phyloP scores from a whole-genome alignment of 495 filamentous ascomycete species.

The Lepraria neglecta region DNA sequence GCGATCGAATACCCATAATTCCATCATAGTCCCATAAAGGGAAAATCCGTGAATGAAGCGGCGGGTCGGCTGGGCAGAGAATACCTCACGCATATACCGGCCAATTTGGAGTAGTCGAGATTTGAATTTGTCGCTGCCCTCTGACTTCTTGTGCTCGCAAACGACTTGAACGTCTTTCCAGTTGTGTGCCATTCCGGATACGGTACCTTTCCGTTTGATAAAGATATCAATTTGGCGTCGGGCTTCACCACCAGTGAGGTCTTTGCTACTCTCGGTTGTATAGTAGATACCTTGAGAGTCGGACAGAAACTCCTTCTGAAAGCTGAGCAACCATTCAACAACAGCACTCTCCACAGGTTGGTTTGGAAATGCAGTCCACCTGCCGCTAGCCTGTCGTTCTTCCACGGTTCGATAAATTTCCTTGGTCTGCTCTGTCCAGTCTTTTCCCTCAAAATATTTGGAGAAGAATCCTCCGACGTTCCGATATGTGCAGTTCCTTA shows the following conservation, averaged over 20 bases:
- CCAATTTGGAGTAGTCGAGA: constrained; percentile 15
- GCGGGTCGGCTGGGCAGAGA: constrained; percentile 17
- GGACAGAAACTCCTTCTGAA: constrained; percentile 4
- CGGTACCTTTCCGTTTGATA: neutral
- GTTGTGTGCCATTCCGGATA: neutral
- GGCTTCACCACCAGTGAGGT: constrained; percentile 7
- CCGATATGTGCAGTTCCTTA: neutral
- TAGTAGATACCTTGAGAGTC: constrained; percentile 13
- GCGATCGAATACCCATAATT: constrained; percentile 42
- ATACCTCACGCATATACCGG: constrained; percentile 20
- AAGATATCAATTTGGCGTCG: neutral
- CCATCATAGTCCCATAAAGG: constrained; percentile 33
- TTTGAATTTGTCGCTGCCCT: neutral
- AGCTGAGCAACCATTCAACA: neutral
- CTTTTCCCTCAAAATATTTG: neutral
- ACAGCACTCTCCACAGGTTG: neutral
- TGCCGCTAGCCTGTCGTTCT: neutral
- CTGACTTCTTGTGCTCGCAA: neutral
- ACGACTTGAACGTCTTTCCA: constrained; percentile 6
- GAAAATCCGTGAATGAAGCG: constrained; percentile 37
- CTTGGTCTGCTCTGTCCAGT: neutral
- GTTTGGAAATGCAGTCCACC: neutral
- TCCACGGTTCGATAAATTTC: neutral
- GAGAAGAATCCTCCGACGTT: neutral
- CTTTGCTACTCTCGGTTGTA: constrained; percentile 2